Evolutionary conservation across 2,329 filamentous ascomycete species (phyloP).

Genomic region (Drechslera avenae): DNA sequence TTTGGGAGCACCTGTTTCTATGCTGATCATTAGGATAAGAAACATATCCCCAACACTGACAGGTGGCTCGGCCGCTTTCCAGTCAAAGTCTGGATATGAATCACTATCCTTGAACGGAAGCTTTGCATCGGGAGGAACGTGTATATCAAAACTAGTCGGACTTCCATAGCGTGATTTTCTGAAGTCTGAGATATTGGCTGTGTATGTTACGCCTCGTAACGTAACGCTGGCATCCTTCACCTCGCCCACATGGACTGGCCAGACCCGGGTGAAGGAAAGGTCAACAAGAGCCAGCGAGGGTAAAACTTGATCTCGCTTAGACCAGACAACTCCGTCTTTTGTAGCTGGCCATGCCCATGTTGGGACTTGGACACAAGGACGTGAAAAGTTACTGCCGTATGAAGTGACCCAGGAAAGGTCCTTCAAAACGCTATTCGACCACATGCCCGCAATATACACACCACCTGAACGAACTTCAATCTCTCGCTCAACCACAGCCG

Average conservation of each 20-base stretch:
- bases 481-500: background rate
- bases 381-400: too few species aligned
- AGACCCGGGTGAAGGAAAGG: background rate
- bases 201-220: background rate
- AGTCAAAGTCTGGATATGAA: background rate
- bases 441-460: background rate
- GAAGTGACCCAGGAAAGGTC: background rate
- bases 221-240: background rate
- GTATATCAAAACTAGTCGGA: background rate
- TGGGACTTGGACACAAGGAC: background rate
- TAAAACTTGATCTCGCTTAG: rapidly evolving
- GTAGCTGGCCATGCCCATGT: background rate
- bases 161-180: too few species aligned
- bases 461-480: background rate
- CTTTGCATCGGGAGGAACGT: background rate
- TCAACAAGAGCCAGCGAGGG: background rate
- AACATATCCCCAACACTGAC: background rate
- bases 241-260: background rate
- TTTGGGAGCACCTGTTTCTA: background rate
- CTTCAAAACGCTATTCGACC: background rate
- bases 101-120: background rate
- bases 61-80: rapidly evolving
- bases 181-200: background rate
- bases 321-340: rapidly evolving
- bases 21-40: rapidly evolving